These are phyloP conservation scores for Erythrophleum fordii DNA, from an alignment of 306 rosid genomes.

Conservation along the genomic window DNA sequence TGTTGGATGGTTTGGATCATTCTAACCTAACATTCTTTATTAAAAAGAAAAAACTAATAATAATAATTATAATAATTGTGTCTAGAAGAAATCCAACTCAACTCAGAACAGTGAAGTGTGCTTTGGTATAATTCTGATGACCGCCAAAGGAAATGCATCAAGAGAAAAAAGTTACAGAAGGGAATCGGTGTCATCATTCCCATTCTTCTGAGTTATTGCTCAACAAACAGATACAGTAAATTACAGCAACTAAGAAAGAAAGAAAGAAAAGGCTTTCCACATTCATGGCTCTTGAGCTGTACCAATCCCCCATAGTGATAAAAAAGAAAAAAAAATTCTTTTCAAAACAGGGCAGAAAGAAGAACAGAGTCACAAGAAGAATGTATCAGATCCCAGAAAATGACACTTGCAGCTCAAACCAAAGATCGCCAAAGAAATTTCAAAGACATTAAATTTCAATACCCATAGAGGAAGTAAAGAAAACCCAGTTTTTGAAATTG, in stretches of 20 bases:
- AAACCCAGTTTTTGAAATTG: constrained; percentile 39
- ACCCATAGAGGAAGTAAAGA: constrained; percentile 23
- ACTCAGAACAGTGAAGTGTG: constrained; percentile 8
- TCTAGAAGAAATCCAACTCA: not conserved
- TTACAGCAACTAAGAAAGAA: not conserved
- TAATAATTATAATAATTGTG: not conserved
- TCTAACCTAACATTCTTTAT: not conserved
- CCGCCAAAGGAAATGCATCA: constrained; percentile 14
- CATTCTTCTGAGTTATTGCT: constrained; percentile 11
- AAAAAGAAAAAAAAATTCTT: not conserved
- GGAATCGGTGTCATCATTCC: not conserved
- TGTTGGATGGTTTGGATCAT: not conserved
- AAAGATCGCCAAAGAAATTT: constrained; percentile 20
- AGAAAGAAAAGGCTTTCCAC: not conserved
- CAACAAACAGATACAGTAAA: constrained; percentile 8
- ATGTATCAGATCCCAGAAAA: constrained; percentile 41
- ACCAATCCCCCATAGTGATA: not conserved
- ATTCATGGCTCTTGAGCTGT: not conserved
- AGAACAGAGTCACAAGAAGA: constrained; percentile 15
- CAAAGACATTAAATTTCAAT: constrained; percentile 30
- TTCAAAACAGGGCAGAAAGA: not conserved
- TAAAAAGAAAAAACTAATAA: not conserved
- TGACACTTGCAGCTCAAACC: constrained; percentile 14
- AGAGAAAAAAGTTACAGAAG: constrained; percentile 12
- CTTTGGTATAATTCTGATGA: constrained; percentile 11